Evolutionary conservation across 2,329 filamentous ascomycete species (phyloP).

Genomic region (Cordyceps javanica): DNA sequence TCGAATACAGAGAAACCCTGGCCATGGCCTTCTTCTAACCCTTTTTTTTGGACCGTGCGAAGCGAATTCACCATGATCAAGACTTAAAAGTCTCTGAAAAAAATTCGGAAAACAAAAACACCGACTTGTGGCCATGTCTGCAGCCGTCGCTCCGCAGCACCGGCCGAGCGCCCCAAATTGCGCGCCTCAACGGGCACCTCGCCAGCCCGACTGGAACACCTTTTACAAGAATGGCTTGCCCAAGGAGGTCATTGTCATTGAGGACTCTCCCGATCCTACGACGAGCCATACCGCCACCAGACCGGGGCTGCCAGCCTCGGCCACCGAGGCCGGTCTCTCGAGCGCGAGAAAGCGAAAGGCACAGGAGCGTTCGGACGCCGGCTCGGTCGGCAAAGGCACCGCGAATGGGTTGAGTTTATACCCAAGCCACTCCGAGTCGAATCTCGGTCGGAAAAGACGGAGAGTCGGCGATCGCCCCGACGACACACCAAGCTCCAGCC

Average conservation of each 20-base stretch:
- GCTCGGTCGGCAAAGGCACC: not conserved
- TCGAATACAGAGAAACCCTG: not conserved
- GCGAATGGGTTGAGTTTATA: not conserved
- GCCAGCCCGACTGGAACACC: constrained; percentile 62
- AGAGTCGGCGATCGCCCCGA: not conserved
- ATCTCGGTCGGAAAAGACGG: constrained; percentile 5
- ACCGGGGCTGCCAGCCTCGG: not conserved
- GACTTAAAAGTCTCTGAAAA: not conserved
- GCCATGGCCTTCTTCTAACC: constrained; percentile 1
- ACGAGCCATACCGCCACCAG: not conserved
- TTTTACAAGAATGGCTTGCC: constrained; percentile 73
- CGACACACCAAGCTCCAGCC: not conserved
- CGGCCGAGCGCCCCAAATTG: constrained; percentile 4
- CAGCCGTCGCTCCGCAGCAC: constrained; percentile 11
- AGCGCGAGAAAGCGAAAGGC: constrained; percentile 10
- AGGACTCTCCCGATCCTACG: constrained; percentile 54
- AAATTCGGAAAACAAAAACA: not conserved
- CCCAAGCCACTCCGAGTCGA: not conserved
- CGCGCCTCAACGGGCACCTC: constrained; percentile 18
- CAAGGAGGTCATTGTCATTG: constrained; percentile 71
- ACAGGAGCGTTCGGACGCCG: not conserved
- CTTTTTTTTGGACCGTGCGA: not conserved
- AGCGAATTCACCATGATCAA: constrained; percentile 7
- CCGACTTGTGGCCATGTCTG: constrained; percentile 6
- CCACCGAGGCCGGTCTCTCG: not conserved